phyloP scores from a whole-genome alignment of 495 filamentous ascomycete genomes.

The Clohesyomyces aquaticus region DNA sequence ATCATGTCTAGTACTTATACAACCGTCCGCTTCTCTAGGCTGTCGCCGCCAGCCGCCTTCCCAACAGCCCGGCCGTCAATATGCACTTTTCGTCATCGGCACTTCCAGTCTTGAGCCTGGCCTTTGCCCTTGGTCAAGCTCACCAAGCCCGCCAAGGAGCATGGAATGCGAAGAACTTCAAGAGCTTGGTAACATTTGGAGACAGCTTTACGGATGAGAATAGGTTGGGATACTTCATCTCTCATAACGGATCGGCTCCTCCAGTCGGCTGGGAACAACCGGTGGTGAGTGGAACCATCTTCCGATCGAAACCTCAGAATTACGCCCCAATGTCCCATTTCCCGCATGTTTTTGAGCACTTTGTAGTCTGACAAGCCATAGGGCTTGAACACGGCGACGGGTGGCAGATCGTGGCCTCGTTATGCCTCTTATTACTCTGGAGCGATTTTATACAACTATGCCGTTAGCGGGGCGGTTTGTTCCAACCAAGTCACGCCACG shows the following conservation, averaged over 20 bases:
- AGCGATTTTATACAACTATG: constrained; percentile 71
- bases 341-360: too few relatives aligned
- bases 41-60: constrained; percentile 11
- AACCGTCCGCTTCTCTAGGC: background rate
- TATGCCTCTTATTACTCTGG: constrained; percentile 60
- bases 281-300: constrained; percentile 42
- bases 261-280: constrained; percentile 60
- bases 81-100: constrained; percentile 19
- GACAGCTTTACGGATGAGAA: constrained; percentile 78
- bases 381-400: constrained; percentile 56
- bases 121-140: constrained; percentile 18
- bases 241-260: constrained; percentile 60
- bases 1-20: constrained; percentile 20
- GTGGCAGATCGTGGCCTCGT: constrained; percentile 70
- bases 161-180: constrained; percentile 53
- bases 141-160: background rate
- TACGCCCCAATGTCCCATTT: too few relatives aligned
- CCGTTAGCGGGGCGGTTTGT: constrained; percentile 70
- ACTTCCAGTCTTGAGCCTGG: constrained; percentile 27
- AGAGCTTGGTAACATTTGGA: constrained; percentile 63
- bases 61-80: constrained; percentile 26
- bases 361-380: constrained; percentile 38
- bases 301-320: background rate
- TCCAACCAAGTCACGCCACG: constrained; percentile 66
- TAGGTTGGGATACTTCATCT: constrained; percentile 63